Evolutionary conservation across 129 eudicot genomes (phyloP).

Genomic region (Lactuca sativa): DNA sequence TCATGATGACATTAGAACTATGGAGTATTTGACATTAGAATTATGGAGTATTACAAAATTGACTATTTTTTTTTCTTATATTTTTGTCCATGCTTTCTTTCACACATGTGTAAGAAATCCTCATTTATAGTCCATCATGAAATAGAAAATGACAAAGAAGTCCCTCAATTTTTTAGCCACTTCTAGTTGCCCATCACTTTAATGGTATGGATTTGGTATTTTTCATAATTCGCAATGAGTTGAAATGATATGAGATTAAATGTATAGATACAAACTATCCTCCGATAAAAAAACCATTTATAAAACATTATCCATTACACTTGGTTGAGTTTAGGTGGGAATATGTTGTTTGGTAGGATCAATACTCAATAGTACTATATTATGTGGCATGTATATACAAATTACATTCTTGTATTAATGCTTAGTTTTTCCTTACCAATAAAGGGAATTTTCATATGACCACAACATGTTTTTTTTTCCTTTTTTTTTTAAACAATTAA

Average conservation of each 20-base stretch:
- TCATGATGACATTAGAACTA: slow-evolving; percentile 22
- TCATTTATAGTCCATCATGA: neutral
- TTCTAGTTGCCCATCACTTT: neutral
- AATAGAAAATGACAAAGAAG: neutral
- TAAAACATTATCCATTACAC: neutral
- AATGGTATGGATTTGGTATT: neutral
- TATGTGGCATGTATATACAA: slow-evolving; percentile 3
- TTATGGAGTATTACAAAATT: slow-evolving; percentile 21
- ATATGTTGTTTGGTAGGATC: slow-evolving; percentile 26
- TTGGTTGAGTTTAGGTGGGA: slow-evolving; percentile 18
- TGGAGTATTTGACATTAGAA: no score
- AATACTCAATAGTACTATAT: neutral
- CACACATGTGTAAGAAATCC: slow-evolving; percentile 3
- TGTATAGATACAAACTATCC: neutral
- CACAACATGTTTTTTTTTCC: no score
- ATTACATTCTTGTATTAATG: neutral
- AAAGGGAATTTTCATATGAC: neutral
- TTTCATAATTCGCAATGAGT: neutral
- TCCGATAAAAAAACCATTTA: neutral
- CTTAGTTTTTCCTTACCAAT: neutral
- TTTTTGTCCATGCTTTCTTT: neutral
- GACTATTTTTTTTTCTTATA: slow-evolving; percentile 1
- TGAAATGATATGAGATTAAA: neutral
- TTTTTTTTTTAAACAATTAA: neutral
- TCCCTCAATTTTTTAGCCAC: neutral